Base-by-base conservation (phyloP, 208 protist species). In the Acanthamoeba healyi region DNA sequence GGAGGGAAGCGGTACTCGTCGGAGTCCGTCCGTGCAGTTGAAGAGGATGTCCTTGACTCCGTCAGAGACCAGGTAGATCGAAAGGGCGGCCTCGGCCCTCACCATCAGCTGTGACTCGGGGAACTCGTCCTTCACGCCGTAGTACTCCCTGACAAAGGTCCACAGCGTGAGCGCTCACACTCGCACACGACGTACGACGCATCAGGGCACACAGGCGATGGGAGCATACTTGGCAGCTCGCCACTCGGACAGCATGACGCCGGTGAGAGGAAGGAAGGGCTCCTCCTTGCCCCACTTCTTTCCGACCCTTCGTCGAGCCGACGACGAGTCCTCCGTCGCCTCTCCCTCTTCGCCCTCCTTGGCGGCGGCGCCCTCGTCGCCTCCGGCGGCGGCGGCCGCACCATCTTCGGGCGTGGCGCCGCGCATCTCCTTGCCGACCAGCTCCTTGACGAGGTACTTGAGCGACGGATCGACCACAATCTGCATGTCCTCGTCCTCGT, bases 31-130 rank as follows among this genome's bases (percentile, higher is more conserved):
- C 10, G 4, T 24, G 46, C 38, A 63, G 82, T 63, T 72, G 54
- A 63, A 90, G 22, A 90, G 82, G 29, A 90, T 70, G 58, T 90
- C 82, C 49, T 70, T 63, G 9, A 90, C 58, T 34, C 82, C 82
- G 26, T 63, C 58, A 19, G 51, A 70, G 17, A 90, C 58, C 19
- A 90, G 34, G 82, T 70, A 72, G 82, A 90, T 90, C n/a, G 54
- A 70, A 32, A 70, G 82, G 22, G 82, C 49, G 9, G 82, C 82
- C 82, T 72, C 54, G 32, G 54, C 82, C 6, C 82, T 7, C 58
- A 70, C 82, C 58, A 90, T 90, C 54, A 90, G 82, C 82, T 90
- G 82, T 0, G 49, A 36, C 54, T 44, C 56, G 29, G 82, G 82
- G 58, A 90, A 90, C 12, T 90, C 58, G 26, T 90, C 82, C 40